A percentile compares a stretch with the other conserved stretches of the same genome.
These are phyloP conservation scores for Fusarium palustre DNA, from an alignment of 2,329 filamentous ascomycete genomes.

Conservation along the genomic window DNA sequence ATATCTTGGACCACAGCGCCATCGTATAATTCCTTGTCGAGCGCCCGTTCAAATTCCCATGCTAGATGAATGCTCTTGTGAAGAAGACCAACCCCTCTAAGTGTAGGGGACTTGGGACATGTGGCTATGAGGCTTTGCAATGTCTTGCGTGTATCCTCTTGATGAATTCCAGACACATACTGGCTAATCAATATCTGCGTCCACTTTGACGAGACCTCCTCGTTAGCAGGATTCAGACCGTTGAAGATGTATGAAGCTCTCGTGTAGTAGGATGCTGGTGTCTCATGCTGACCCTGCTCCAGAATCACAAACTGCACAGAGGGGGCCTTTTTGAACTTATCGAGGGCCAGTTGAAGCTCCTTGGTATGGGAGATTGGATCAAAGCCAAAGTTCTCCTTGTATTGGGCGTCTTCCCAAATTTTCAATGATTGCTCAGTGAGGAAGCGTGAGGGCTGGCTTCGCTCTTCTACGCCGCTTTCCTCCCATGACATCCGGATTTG, in stretches of 20 bases:
- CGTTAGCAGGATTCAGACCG: conserved; percentile 19
- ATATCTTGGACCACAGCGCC: conserved; percentile 53
- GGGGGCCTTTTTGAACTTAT: conserved; percentile 63
- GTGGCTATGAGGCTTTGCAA: conserved; percentile 48
- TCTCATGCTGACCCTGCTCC: conserved; percentile 66
- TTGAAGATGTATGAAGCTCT: conserved; percentile 53
- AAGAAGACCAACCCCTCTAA: conserved; percentile 59
- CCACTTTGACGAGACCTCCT: conserved; percentile 10
- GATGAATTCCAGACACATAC: conserved; percentile 66
- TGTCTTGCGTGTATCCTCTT: conserved; percentile 58
- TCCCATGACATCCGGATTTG: conserved; percentile 58
- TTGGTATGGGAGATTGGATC: conserved; percentile 65
- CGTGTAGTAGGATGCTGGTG: conserved; percentile 61
- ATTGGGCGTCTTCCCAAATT: conserved; percentile 61
- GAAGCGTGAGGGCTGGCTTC: conserved; percentile 30
- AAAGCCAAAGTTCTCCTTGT: conserved; percentile 53
- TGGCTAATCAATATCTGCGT: conserved; percentile 50
- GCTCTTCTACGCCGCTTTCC: conserved; percentile 37
- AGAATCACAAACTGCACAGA: conserved; percentile 66
- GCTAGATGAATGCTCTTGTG: conserved; percentile 70
- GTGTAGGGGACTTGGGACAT: conserved; percentile 29
- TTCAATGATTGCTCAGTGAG: conserved; percentile 54
- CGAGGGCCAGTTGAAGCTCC: conserved; percentile 61
- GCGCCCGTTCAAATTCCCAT: conserved; percentile 65
- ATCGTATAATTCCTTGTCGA: conserved; percentile 62